phyloP scores from a whole-genome alignment of 73 alveolate species.

The Uronychia setigera region DNA sequence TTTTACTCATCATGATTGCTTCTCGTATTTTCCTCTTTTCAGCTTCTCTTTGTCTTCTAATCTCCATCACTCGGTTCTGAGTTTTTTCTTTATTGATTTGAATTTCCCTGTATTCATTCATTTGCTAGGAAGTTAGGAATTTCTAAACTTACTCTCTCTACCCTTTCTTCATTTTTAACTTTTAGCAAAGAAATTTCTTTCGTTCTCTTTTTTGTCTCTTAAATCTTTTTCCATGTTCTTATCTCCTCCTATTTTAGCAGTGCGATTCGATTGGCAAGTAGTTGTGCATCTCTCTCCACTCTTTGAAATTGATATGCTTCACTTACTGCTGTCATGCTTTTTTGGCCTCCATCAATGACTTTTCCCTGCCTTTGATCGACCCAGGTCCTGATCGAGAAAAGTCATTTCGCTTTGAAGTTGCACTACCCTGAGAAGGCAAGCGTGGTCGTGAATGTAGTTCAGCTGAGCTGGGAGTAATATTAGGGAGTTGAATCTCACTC shows the following conservation, averaged over 20 bases:
- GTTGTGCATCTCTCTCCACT: conserved; percentile 14
- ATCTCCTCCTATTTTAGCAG: conserved; percentile 1
- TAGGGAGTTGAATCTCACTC: not conserved
- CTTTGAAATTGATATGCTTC: not conserved
- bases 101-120: not conserved
- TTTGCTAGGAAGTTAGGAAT: not conserved
- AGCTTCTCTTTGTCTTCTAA: conserved; percentile 44
- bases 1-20: conserved; percentile 37
- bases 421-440: not conserved
- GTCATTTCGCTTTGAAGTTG: not conserved
- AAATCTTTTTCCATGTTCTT: conserved; percentile 3
- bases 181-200: conserved; percentile 1
- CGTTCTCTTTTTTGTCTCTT: conserved; percentile 3
- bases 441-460: not conserved
- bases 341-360: not conserved
- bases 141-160: not conserved
- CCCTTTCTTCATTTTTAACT: not conserved
- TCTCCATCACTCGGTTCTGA: conserved; percentile 20
- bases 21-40: conserved; percentile 50
- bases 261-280: not conserved
- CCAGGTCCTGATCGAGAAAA: not conserved
- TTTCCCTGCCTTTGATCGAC: not conserved
- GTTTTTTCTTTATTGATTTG: not conserved
- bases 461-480: not conserved
- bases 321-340: not conserved